These are phyloP conservation scores for Salix purpurea DNA, from an alignment of 345 rosid species.

Conservation along the genomic window DNA sequence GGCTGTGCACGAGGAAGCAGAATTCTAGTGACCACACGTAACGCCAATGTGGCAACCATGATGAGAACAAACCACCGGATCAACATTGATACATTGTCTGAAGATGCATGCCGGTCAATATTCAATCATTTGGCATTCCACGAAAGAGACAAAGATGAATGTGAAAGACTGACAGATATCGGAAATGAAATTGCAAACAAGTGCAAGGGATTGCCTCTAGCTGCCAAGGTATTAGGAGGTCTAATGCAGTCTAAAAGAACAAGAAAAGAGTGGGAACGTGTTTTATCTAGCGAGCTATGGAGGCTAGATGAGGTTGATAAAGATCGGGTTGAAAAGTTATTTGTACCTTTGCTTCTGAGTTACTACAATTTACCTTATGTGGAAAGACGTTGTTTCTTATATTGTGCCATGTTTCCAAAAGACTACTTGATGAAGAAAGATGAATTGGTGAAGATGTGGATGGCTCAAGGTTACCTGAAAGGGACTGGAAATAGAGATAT, in stretches of 20 bases:
- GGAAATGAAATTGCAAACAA: background rate
- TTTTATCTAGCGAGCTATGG: background rate
- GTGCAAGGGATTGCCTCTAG: background rate
- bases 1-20: background rate
- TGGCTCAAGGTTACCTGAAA: slow-evolving; percentile 12
- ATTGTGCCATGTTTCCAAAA: slow-evolving; percentile 4
- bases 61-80: background rate
- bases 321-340: no score
- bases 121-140: slow-evolving; percentile 1
- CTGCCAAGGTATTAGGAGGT: background rate
- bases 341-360: no score
- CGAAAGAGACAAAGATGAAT: background rate
- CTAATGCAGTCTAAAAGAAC: background rate
- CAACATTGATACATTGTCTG: background rate
- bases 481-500: background rate
- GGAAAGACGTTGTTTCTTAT: background rate
- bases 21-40: background rate
- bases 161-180: background rate
- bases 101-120: background rate
- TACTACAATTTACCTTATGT: no score
- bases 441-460: slow-evolving; percentile 1
- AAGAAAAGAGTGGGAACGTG: background rate
- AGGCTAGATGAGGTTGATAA: no score
- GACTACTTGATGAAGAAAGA: background rate
- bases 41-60: background rate